Conservation (phyloP, 441 rosid genomes). For the Cnidoscolus chayamansa region DNA sequence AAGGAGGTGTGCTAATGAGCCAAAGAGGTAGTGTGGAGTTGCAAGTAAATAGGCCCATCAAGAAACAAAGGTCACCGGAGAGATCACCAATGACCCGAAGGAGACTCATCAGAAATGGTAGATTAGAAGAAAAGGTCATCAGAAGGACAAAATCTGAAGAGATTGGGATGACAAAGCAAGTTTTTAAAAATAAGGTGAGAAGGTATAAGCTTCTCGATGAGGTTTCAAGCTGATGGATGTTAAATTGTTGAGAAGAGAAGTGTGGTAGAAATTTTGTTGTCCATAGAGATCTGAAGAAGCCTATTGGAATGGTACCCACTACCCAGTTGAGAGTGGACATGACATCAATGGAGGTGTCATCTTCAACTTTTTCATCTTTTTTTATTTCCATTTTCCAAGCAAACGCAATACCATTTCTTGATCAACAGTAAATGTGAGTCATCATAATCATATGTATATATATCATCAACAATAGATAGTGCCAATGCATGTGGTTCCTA, state of each 20-base stretch:
- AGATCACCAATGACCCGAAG: constrained; percentile 32
- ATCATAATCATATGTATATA: too few species aligned
- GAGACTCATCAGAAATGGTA: constrained; percentile 42
- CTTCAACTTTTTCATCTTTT: too few species aligned
- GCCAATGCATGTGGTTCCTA: too few species aligned
- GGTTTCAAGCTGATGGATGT: constrained; percentile 46
- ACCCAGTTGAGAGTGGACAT: too few species aligned
- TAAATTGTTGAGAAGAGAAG: too few species aligned
- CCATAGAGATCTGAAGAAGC: too few species aligned
- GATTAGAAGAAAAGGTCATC: constrained; percentile 37
- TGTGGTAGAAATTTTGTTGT: not conserved
- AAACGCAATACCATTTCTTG: too few species aligned
- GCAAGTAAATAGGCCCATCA: constrained; percentile 29
- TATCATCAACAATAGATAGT: too few species aligned
- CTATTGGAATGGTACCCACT: not conserved
- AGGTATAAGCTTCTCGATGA: constrained; percentile 66
- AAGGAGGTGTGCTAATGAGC: not conserved
- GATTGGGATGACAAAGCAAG: constrained; percentile 33
- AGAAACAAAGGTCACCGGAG: constrained; percentile 36
- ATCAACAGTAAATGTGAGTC: not conserved
- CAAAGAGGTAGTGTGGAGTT: constrained; percentile 22
- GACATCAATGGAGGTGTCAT: too few species aligned
- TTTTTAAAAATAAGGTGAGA: constrained; percentile 54
- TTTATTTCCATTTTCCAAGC: too few species aligned
- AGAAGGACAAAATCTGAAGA: constrained; percentile 48